These are phyloP conservation scores for Trichosanthes truncata DNA, from an alignment of 306 rosid genomes.

Conservation along the genomic window DNA sequence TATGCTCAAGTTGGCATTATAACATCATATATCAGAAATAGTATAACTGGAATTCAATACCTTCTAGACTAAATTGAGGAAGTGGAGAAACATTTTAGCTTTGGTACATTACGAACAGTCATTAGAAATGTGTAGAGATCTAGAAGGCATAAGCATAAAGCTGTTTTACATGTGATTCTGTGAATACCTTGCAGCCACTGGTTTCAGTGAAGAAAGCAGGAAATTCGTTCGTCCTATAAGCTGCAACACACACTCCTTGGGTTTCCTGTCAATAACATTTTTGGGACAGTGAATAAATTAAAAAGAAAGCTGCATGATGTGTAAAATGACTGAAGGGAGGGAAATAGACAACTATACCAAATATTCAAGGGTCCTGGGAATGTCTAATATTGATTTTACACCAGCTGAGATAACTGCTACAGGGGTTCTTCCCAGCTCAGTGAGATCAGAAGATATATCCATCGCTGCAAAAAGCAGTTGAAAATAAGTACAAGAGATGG, in stretches of 20 bases:
- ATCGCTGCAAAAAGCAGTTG: constrained; percentile 42
- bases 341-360: constrained; percentile 37
- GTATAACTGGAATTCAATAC: not conserved
- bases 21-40: not conserved
- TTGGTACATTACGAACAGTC: not conserved
- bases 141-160: not conserved
- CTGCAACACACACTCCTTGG: constrained; percentile 82
- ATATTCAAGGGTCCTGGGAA: constrained; percentile 84
- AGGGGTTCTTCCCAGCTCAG: constrained; percentile 92
- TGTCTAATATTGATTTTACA: constrained; percentile 85
- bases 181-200: constrained; percentile 79
- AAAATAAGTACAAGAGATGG: not conserved
- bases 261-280: constrained; percentile 55
- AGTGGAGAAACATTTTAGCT: not conserved
- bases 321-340: not conserved
- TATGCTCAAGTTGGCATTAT: not conserved
- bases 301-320: not conserved
- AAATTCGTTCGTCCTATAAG: constrained; percentile 73
- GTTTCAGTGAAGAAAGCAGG: constrained; percentile 87
- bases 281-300: not conserved
- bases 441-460: constrained; percentile 94
- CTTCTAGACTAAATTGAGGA: not conserved
- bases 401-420: constrained; percentile 92
- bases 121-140: not conserved
- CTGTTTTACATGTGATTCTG: not conserved